Conservation (phyloP, 768 basidiomycete genomes). For the Polyporus arcularius region DNA sequence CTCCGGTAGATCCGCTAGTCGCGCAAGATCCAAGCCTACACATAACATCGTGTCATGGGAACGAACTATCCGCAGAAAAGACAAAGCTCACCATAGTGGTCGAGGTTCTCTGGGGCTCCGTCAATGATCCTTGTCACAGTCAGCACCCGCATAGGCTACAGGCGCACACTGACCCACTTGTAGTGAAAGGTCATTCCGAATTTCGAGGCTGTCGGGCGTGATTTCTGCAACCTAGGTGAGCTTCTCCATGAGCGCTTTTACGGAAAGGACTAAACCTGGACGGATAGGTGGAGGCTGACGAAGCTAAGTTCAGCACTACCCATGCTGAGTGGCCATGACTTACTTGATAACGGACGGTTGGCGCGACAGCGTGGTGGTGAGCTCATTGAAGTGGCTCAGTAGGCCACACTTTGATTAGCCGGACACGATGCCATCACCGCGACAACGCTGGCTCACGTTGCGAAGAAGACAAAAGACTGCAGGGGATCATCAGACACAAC, state of each 20-base stretch:
- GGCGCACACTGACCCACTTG: conserved; percentile 45
- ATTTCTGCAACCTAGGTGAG: conserved; percentile 41
- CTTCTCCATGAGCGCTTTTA: too few species aligned
- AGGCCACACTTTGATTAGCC: not conserved
- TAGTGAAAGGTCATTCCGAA: conserved; percentile 79
- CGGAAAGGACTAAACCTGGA: conserved; percentile 50
- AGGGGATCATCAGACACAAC: not conserved
- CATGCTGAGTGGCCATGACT: conserved; percentile 23
- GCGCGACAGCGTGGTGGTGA: conserved; percentile 71
- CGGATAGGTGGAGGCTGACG: conserved; percentile 76
- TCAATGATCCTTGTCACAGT: conserved; percentile 61
- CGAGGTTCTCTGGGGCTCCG: conserved; percentile 58
- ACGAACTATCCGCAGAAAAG: not conserved
- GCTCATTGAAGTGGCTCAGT: conserved; percentile 75
- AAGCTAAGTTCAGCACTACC: not conserved
- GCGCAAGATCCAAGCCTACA: conserved; percentile 85
- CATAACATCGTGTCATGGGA: not conserved
- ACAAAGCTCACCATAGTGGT: conserved; percentile 66
- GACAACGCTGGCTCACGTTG: conserved; percentile 60
- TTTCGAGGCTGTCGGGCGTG: conserved; percentile 51
- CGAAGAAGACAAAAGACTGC: conserved; percentile 87
- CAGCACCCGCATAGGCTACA: not conserved
- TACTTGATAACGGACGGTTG: conserved; percentile 84
- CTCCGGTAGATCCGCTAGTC: conserved; percentile 80
- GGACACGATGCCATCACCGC: too few species aligned